A percentile compares a stretch with the other conserved stretches of the same genome.
Conservation (phyloP, 1,139 yeast genomes). For the Protomyces arabidopsidicola region DNA sequence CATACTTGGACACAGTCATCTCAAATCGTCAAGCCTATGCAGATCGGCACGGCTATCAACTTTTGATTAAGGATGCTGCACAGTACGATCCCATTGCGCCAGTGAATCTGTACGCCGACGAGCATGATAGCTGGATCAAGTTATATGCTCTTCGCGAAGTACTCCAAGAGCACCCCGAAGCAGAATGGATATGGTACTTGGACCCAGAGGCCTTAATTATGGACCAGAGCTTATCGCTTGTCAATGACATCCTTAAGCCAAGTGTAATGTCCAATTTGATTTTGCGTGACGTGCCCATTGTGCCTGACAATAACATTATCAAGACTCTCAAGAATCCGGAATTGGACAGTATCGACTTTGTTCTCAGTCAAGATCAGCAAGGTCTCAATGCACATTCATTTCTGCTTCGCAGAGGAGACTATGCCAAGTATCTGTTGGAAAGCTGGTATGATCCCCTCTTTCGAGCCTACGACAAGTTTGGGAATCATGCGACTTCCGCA, state of each 20-base stretch:
- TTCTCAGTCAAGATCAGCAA: conserved; percentile 61
- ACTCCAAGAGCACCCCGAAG: conserved; percentile 76
- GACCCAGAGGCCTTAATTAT: conserved; percentile 66
- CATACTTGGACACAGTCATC: conserved; percentile 58
- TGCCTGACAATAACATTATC: conserved; percentile 63
- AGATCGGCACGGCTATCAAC: conserved; percentile 49
- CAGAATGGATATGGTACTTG: conserved; percentile 79
- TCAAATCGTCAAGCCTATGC: conserved; percentile 84
- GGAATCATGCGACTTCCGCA: conserved; percentile 57
- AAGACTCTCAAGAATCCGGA: conserved; percentile 62
- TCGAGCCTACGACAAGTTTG: conserved; percentile 58
- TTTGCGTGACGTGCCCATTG: conserved; percentile 62
- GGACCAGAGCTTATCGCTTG: conserved; percentile 57
- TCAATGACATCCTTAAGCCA: conserved; percentile 54
- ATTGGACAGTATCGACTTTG: conserved; percentile 52
- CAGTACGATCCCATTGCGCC: conserved; percentile 29
- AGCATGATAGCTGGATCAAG: conserved; percentile 52
- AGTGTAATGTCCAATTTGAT: conserved; percentile 55
- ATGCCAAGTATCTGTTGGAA: conserved; percentile 65
- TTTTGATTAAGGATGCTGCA: conserved; percentile 1
- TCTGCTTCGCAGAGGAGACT: conserved; percentile 58
- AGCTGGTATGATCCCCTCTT: conserved; percentile 69
- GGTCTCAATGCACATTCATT: conserved; percentile 66
- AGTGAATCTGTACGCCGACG: background rate
- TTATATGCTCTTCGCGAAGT: conserved; percentile 66